Evolutionary conservation across 192 early-diverging fungal species (phyloP).

Genomic region (Coemansia sp.): DNA sequence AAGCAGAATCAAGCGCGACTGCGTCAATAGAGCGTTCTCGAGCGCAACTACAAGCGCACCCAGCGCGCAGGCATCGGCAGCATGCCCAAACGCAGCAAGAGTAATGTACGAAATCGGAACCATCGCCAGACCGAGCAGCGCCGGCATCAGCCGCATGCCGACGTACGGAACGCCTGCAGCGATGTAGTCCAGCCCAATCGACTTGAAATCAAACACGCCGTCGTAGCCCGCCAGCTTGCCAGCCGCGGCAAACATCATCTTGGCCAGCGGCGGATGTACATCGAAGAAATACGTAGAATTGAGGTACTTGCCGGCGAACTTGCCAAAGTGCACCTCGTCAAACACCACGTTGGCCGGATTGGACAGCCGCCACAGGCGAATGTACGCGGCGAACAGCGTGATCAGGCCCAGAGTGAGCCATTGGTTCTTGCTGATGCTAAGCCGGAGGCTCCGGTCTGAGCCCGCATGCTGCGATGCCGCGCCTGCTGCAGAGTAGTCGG

Average conservation of each 20-base stretch:
- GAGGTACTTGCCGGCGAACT: conserved; percentile 90
- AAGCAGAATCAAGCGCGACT: conserved; percentile 87
- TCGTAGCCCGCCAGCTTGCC: conserved; percentile 86
- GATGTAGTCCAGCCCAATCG: conserved; percentile 90
- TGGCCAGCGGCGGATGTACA: conserved; percentile 94
- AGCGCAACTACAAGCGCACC: conserved; percentile 80
- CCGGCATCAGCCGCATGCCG: conserved; percentile 77
- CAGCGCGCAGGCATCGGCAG: conserved; percentile 68
- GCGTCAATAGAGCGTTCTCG: conserved; percentile 87
- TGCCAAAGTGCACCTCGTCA: conserved; percentile 99
- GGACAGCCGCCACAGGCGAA: conserved; percentile 49
- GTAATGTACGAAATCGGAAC: conserved; percentile 83
- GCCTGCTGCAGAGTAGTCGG: conserved; percentile 4
- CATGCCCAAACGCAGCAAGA: conserved; percentile 78
- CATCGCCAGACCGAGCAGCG: conserved; percentile 74
- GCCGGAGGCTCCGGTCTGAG: conserved; percentile 22
- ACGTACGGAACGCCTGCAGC: conserved; percentile 87
- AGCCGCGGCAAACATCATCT: conserved; percentile 78
- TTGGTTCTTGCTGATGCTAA: conserved; percentile 45
- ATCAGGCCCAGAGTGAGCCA: conserved; percentile 50
- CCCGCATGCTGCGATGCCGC: conserved; percentile 13
- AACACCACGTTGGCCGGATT: conserved; percentile 62
- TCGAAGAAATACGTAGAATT: conserved; percentile 89
- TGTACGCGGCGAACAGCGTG: conserved; percentile 46
- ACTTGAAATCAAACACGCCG: conserved; percentile 89